A percentile compares a stretch with the other conserved stretches of the same genome.
phyloP scores from a whole-genome alignment of 2,329 filamentous ascomycete genomes.

The Eutypella sp. region DNA sequence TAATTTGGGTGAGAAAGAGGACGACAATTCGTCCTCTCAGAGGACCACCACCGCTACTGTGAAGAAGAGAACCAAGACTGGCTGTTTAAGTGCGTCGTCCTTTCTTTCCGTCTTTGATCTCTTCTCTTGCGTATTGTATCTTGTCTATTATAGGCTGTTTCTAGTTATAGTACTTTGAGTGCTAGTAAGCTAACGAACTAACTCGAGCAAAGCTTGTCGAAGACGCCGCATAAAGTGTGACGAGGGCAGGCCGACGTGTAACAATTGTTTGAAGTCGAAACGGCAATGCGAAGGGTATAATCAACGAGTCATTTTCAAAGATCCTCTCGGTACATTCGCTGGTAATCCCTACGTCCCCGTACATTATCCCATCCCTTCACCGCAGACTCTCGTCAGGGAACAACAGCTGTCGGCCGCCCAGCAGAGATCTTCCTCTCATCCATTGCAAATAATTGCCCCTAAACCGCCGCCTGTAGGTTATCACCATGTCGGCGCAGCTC shows the following conservation, averaged over 20 bases:
- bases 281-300: conserved; percentile 80
- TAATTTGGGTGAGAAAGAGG: conserved; percentile 27
- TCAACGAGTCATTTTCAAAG: conserved; percentile 75
- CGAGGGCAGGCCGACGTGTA: conserved; percentile 77
- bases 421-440: conserved; percentile 33
- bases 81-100: conserved; percentile 70
- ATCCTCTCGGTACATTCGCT: conserved; percentile 57
- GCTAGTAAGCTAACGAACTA: conserved; percentile 16
- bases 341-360: conserved; percentile 41
- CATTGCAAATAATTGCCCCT: conserved; percentile 45
- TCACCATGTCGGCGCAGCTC: conserved; percentile 23
- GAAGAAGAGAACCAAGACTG: conserved; percentile 81
- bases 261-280: conserved; percentile 83
- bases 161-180: conserved; percentile 1
- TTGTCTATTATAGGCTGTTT: background rate
- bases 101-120: conserved; percentile 5
- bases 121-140: background rate
- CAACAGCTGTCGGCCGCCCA: conserved; percentile 38
- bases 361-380: conserved; percentile 39
- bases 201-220: conserved; percentile 64
- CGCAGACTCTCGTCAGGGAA: conserved; percentile 39
- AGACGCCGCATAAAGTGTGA: conserved; percentile 96
- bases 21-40: conserved; percentile 39
- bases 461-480: conserved; percentile 40
- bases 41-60: conserved; percentile 43